Conservation (phyloP, 176 grass and related monocot species). For the Eleusine coracana region DNA sequence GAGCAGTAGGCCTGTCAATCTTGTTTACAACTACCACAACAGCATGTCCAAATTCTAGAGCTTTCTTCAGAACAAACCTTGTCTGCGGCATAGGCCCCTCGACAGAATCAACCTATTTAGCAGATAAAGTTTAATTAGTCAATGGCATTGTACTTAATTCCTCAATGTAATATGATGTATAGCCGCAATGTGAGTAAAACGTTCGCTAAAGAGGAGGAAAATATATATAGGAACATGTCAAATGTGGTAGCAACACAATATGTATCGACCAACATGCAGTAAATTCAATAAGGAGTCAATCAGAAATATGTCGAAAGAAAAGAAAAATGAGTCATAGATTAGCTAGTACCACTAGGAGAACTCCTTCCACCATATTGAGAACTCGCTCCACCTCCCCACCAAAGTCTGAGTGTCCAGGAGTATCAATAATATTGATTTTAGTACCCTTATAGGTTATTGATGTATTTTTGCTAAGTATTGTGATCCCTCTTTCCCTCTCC, state of each 20-base stretch:
- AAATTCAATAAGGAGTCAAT: conserved; percentile 2
- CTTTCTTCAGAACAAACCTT: conserved; percentile 99
- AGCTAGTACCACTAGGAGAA: conserved; percentile 90
- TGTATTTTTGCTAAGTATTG: conserved; percentile 99
- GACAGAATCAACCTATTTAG: conserved; percentile 89
- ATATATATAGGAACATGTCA: conserved; percentile 4
- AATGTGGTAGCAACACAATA: not conserved
- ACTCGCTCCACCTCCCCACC: conserved; percentile 97
- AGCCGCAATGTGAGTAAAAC: not conserved
- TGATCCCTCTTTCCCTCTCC: conserved; percentile 96
- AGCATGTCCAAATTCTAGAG: conserved; percentile 95
- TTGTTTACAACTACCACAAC: conserved; percentile 99
- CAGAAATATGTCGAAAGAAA: not conserved
- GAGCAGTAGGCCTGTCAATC: conserved; percentile 86
- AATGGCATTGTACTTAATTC: not conserved
- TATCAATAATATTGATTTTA: conserved; percentile 99
- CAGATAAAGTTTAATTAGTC: conserved; percentile 39
- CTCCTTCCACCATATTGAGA: conserved; percentile 99
- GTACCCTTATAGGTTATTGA: conserved; percentile 97
- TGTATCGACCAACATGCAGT: not conserved
- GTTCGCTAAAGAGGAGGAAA: not conserved
- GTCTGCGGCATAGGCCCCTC: conserved; percentile 99
- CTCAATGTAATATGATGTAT: conserved; percentile 10
- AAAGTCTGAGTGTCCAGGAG: conserved; percentile 95
- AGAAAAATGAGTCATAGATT: conserved; percentile 20